phyloP scores from a whole-genome alignment of 306 rosid genomes.

The Vigna unguiculata region DNA sequence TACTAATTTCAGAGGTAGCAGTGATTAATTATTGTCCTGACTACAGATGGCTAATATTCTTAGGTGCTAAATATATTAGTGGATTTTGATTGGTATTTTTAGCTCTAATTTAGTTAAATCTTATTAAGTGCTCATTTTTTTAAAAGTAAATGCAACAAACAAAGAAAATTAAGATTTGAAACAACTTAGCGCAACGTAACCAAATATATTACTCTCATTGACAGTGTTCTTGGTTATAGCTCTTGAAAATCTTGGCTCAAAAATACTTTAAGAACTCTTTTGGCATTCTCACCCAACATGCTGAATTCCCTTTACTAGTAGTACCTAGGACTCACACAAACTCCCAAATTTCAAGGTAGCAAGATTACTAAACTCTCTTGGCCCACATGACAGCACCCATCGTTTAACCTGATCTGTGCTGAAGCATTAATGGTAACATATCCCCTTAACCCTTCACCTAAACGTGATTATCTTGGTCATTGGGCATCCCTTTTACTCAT shows the following conservation, averaged over 20 bases:
- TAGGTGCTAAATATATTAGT: conserved; percentile 5
- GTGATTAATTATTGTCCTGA: neutral
- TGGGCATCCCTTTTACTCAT: neutral
- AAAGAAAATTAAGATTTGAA: neutral
- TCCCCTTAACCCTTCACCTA: neutral
- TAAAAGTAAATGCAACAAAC: neutral
- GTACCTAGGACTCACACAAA: neutral
- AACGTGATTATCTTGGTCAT: neutral
- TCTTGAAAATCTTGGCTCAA: neutral
- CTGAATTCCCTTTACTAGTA: neutral
- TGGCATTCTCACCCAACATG: neutral
- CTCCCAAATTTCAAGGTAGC: neutral
- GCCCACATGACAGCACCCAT: neutral
- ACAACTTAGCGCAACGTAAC: neutral
- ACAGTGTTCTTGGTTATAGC: neutral
- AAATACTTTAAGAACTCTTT: neutral
- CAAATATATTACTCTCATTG: neutral
- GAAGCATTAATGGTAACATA: neutral
- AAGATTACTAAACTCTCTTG: neutral
- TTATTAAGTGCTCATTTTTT: neutral
- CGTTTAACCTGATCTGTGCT: neutral
- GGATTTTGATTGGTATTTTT: neutral
- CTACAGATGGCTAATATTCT: neutral
- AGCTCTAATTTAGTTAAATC: neutral
- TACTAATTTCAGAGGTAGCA: neutral